These are phyloP conservation scores for Arthrinium phaeospermum DNA, from an alignment of 2,329 filamentous ascomycete species.

Conservation along the genomic window DNA sequence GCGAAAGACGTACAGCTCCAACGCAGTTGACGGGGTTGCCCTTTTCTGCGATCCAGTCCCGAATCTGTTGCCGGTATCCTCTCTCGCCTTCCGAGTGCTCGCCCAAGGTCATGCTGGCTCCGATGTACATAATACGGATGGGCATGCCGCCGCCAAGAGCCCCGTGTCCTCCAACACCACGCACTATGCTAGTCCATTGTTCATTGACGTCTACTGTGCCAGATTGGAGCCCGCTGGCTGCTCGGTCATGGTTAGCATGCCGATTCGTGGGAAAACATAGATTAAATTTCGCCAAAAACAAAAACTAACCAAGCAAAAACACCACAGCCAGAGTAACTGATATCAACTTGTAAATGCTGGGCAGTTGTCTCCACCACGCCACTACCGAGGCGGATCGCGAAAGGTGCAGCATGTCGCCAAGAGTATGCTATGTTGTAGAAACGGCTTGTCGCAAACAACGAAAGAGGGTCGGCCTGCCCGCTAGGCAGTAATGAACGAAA, in stretches of 20 bases:
- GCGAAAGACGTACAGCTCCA: conserved; percentile 22
- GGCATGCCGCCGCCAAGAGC: conserved; percentile 31
- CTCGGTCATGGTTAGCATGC: neutral
- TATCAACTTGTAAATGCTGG: conserved; percentile 16
- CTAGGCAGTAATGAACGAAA: neutral
- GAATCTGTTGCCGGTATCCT: conserved; percentile 36
- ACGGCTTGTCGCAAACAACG: neutral
- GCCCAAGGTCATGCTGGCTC: conserved; percentile 33
- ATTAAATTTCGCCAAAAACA: no score
- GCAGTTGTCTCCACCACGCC: conserved; percentile 16
- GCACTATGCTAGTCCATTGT: conserved; percentile 12
- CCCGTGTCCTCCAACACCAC: conserved; percentile 11
- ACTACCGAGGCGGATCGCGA: neutral
- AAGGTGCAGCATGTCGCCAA: neutral
- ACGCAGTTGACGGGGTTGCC: conserved; percentile 36
- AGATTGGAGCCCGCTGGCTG: conserved; percentile 18
- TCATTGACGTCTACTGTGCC: conserved; percentile 15
- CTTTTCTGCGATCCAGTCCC: conserved; percentile 31
- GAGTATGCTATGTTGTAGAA: neutral
- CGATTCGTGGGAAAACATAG: neutral
- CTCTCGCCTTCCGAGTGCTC: conserved; percentile 32
- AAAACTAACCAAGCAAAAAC: conserved; percentile 15
- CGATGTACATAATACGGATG: conserved; percentile 34
- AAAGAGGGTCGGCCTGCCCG: neutral
- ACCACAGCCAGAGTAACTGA: neutral